Conservation (phyloP, 805 yeast genomes). For the Lipomyces chichibuensis region DNA sequence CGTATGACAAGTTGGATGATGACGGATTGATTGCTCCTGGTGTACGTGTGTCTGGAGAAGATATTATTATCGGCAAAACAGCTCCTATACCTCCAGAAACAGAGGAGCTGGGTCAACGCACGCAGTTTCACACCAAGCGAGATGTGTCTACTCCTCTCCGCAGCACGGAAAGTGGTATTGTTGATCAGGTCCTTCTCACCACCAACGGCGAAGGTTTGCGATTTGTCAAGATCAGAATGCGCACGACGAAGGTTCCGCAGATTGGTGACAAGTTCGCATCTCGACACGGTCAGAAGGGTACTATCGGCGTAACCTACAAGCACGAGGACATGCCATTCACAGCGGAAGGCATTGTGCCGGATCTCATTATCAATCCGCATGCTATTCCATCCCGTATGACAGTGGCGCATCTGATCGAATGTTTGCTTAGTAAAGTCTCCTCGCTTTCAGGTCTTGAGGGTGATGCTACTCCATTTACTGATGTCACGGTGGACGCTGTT, state of each 20-base stretch:
- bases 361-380: slow-evolving; percentile 95
- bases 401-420: slow-evolving; percentile 98
- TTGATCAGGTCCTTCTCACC: slow-evolving; percentile 94
- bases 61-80: slow-evolving; percentile 96
- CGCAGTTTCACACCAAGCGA: slow-evolving; percentile 96
- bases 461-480: slow-evolving; percentile 99
- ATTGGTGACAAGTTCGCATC: slow-evolving; percentile 99
- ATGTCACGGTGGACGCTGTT: slow-evolving; percentile 96
- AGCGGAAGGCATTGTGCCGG: slow-evolving; percentile 95
- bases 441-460: slow-evolving; percentile 95
- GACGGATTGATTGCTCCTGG: slow-evolving; percentile 99
- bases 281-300: slow-evolving; percentile 99
- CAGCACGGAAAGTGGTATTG: slow-evolving; percentile 96
- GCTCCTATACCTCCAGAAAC: slow-evolving; percentile 99
- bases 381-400: slow-evolving; percentile 99
- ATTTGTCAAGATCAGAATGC: slow-evolving; percentile 96
- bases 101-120: slow-evolving; percentile 97
- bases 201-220: slow-evolving; percentile 98
- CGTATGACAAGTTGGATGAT: slow-evolving; percentile 96
- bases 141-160: slow-evolving; percentile 98
- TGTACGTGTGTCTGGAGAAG: slow-evolving; percentile 98
- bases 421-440: slow-evolving; percentile 93
- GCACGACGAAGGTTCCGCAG: slow-evolving; percentile 98
- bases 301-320: slow-evolving; percentile 97
- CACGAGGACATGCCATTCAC: slow-evolving; percentile 99